phyloP scores from a whole-genome alignment of 1,284 basidiomycete species.

The Gomphus sp. region DNA sequence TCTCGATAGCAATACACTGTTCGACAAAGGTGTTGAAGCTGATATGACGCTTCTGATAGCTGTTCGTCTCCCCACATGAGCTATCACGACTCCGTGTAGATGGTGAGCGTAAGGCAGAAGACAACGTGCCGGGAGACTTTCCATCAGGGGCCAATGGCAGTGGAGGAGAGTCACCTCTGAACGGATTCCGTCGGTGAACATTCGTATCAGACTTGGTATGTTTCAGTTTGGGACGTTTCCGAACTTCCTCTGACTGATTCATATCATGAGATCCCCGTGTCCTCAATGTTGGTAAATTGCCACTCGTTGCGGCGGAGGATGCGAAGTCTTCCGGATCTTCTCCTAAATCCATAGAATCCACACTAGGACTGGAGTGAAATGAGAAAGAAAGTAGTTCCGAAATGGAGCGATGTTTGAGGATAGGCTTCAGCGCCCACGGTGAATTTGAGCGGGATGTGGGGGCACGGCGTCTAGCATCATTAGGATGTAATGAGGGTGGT shows the following conservation, averaged over 20 bases:
- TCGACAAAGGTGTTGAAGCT: constrained; percentile 98
- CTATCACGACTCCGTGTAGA: not conserved
- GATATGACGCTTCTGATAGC: constrained; percentile 67
- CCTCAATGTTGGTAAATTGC: constrained; percentile 1
- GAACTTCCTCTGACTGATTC: constrained; percentile 9
- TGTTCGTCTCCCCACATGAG: constrained; percentile 18
- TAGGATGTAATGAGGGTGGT: constrained; percentile 16
- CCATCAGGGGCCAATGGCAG: constrained; percentile 30
- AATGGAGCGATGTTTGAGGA: constrained; percentile 93
- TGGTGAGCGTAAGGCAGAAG: constrained; percentile 12
- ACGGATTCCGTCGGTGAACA: constrained; percentile 33
- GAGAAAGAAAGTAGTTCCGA: constrained; percentile 75
- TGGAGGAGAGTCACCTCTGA: constrained; percentile 61
- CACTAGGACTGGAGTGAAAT: constrained; percentile 40
- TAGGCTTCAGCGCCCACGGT: constrained; percentile 59
- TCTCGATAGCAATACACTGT: constrained; percentile 93
- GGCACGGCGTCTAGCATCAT: constrained; percentile 19
- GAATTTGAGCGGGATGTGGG: constrained; percentile 14
- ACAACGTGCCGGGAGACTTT: not conserved
- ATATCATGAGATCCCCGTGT: constrained; percentile 16
- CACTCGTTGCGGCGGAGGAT: constrained; percentile 16
- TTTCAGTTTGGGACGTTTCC: constrained; percentile 47
- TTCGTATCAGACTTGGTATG: constrained; percentile 84
- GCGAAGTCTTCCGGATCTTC: constrained; percentile 25
- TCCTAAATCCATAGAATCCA: constrained; percentile 17